Base-by-base conservation (phyloP, 1,284 basidiomycete genomes). In the Pseudomicrostroma phylloplanum region DNA sequence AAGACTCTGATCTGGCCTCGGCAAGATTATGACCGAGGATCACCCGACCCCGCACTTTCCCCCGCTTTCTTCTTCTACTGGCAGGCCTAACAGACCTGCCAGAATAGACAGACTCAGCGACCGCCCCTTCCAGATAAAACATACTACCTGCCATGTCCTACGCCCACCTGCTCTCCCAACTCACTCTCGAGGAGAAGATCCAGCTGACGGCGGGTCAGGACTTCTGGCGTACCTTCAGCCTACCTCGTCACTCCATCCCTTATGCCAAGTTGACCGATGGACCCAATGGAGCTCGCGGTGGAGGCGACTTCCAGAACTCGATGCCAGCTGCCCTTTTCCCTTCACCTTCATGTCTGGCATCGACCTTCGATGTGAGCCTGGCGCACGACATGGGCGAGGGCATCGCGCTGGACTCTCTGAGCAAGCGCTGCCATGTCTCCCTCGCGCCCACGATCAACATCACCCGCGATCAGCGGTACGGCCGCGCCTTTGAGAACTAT, bases 261-360 rank as follows among this genome's bases (percentile, higher is more conserved):
- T 62, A 51, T 42, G 51, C 51, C 57, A 62, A 63, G 55, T 25
- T 63, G 23, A 56, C 61, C 17, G 61, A 63, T 26, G 61, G 61
- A 12, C 61, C 61, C 30, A 63, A 55, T 19, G 61, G 61, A 9
- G 61, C 58, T 11, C 57, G 61, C 3, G 61, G 61, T 36, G 61
- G 61, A 1, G 61, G 58, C 41, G 46, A 54, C 46, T 63, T 63
- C 43, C 15, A 61, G n/a, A 36, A 51, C 42, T 51, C 55, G 25
- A 23, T 48, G 1, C 58, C 58, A 3, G 58, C 61, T 1, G 57
- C 61, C 15, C 40, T 63, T 1, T 63, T 63, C 43, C 61, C 61
- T 39, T 63, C 58, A 12, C 58, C 61, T 13, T 61, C 58, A 8
- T 60, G 58, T 54, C 51, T 63, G 15, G 58, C 43, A n/a, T 36